Evolutionary conservation across 2,329 filamentous ascomycete genomes (phyloP).

Genomic region (Polytolypa hystricis): DNA sequence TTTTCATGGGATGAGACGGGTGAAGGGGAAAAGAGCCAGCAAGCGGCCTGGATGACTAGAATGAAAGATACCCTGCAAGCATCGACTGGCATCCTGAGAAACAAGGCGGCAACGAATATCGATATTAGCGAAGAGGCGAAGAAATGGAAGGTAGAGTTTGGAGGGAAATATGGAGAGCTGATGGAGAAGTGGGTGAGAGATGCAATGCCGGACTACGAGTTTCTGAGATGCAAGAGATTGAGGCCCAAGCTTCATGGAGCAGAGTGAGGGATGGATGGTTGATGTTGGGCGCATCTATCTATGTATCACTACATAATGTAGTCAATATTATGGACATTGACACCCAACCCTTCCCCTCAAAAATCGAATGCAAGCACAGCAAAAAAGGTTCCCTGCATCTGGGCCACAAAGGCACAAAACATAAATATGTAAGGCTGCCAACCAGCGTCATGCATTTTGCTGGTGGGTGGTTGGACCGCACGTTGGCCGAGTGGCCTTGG

Average conservation of each 20-base stretch:
- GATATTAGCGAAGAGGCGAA: conserved; percentile 23
- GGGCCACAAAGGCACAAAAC: too few relatives aligned
- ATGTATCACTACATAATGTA: too few relatives aligned
- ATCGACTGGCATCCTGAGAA: conserved; percentile 24
- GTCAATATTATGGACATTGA: too few relatives aligned
- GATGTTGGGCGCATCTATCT: too few relatives aligned
- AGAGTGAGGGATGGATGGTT: too few relatives aligned
- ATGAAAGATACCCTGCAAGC: conserved; percentile 21
- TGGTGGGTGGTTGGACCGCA: not conserved
- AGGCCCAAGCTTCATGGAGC: too few relatives aligned
- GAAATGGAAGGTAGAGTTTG: conserved; percentile 30
- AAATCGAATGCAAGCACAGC: too few relatives aligned
- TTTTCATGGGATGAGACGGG: conserved; percentile 22
- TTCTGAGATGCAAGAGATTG: conserved; percentile 18
- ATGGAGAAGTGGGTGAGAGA: conserved; percentile 19
- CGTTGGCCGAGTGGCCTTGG: too few relatives aligned
- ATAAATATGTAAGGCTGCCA: conserved; percentile 6
- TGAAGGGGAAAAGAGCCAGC: conserved; percentile 9
- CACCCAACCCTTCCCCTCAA: too few relatives aligned
- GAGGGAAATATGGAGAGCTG: conserved; percentile 15
- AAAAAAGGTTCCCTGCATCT: too few relatives aligned
- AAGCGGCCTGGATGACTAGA: conserved; percentile 7
- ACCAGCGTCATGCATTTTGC: conserved; percentile 5
- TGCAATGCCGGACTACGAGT: conserved; percentile 32
- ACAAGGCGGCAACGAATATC: conserved; percentile 19